These are phyloP conservation scores for Apiospora saccharicola DNA, from an alignment of 2,329 filamentous ascomycete genomes.

Conservation along the genomic window DNA sequence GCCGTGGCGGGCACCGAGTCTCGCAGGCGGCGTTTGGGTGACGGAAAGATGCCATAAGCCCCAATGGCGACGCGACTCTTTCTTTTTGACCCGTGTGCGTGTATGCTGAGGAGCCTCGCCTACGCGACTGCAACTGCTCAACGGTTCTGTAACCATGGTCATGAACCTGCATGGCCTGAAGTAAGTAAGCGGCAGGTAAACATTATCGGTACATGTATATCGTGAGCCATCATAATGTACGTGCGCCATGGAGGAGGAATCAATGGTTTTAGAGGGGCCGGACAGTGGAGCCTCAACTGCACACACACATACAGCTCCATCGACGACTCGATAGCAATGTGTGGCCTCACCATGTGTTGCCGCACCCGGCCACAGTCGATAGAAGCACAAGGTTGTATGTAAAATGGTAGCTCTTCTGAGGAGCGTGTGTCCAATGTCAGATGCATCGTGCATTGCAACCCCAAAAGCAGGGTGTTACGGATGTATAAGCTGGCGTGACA, in stretches of 20 bases:
- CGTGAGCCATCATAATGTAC: background rate
- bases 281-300: background rate
- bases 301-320: background rate
- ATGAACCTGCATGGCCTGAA: conserved; percentile 13
- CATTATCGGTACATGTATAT: background rate
- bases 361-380: conserved; percentile 13
- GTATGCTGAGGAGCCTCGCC: background rate
- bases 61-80: conserved; percentile 6
- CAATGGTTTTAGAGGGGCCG: background rate
- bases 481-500: conserved; percentile 35
- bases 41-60: conserved; percentile 18
- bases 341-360: conserved; percentile 16
- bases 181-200: background rate
- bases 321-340: conserved; percentile 20
- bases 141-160: conserved; percentile 16
- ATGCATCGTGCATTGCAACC: conserved; percentile 39
- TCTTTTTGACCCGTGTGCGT: background rate
- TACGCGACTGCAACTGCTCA: conserved; percentile 14
- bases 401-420: conserved; percentile 25
- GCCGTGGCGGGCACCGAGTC: conserved; percentile 14
- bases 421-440: conserved; percentile 33
- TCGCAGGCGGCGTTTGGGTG: conserved; percentile 20
- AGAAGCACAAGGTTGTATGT: conserved; percentile 21
- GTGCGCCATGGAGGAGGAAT: background rate
- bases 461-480: conserved; percentile 40